Evolutionary conservation across 2,329 filamentous ascomycete genomes (phyloP).

Genomic region (Fusarium hainanense): DNA sequence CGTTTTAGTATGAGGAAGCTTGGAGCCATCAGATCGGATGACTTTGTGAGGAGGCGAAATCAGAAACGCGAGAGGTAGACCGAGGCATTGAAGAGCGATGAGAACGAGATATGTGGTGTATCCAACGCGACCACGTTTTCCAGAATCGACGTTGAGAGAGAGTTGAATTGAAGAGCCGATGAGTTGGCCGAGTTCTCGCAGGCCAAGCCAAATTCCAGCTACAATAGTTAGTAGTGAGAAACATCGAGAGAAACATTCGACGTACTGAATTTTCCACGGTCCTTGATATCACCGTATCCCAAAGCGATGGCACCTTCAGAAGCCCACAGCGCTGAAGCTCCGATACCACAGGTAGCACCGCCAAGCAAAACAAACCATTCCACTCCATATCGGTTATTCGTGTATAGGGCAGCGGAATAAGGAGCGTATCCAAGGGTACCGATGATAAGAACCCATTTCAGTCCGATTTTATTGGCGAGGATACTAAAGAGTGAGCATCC

Average conservation of each 20-base stretch:
- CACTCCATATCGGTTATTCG: conserved; percentile 63
- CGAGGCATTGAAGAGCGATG: conserved; percentile 43
- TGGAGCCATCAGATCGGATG: conserved; percentile 37
- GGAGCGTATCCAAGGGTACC: conserved; percentile 62
- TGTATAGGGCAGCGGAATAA: conserved; percentile 61
- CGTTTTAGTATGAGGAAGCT: conserved; percentile 14
- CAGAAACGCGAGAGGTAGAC: conserved; percentile 39
- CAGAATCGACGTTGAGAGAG: conserved; percentile 58
- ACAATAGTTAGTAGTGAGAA: conserved; percentile 1
- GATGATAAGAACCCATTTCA: conserved; percentile 58
- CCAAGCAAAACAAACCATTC: conserved; percentile 64
- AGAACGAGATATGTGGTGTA: conserved; percentile 43
- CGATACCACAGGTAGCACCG: conserved; percentile 61
- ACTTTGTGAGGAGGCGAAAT: conserved; percentile 42
- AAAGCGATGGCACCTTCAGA: conserved; percentile 63
- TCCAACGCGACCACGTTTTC: conserved; percentile 46
- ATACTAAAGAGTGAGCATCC: conserved; percentile 55
- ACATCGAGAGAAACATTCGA: accelerated
- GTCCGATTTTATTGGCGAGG: conserved; percentile 61
- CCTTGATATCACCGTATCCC: conserved; percentile 60
- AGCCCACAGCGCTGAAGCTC: conserved; percentile 63
- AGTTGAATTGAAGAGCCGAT: conserved; percentile 64
- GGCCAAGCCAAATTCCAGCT: conserved; percentile 64
- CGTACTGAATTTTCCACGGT: conserved; percentile 57
- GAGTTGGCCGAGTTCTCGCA: conserved; percentile 64